Percentiles rank a stretch among this genome's conserved stretches.
Evolutionary conservation across 805 yeast species (phyloP).

Genomic region (Myxozyma neotropica): DNA sequence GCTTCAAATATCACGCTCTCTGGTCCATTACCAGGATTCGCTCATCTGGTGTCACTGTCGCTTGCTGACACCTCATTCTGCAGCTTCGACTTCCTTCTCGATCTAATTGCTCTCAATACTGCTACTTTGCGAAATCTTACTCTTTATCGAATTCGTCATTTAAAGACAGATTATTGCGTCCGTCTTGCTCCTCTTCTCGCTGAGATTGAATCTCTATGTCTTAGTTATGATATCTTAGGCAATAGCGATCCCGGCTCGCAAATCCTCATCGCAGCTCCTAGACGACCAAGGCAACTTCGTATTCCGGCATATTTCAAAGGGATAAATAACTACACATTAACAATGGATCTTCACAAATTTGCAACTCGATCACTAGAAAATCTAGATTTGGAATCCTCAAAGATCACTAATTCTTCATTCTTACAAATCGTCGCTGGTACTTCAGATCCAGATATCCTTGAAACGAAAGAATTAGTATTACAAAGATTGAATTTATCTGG

Average conservation of each 20-base stretch:
- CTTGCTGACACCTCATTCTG: slow-evolving; percentile 1
- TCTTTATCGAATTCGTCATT: not conserved
- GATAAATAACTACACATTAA: not conserved
- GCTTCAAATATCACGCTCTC: not conserved
- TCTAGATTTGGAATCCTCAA: not conserved
- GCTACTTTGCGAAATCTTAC: not conserved
- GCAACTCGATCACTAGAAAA: not conserved
- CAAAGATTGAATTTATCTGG: not conserved
- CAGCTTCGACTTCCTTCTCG: not conserved
- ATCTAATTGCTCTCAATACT: not conserved
- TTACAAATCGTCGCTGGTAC: not conserved
- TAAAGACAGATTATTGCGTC: not conserved
- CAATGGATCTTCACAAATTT: not conserved
- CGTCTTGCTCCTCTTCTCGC: not conserved
- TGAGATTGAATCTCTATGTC: not conserved
- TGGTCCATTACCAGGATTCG: not conserved
- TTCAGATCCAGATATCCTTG: not conserved
- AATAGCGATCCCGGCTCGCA: not conserved
- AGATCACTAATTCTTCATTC: not conserved
- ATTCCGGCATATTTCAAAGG: slow-evolving; percentile 1
- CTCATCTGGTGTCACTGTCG: not conserved
- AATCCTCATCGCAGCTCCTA: not conserved
- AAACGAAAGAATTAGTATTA: not conserved
- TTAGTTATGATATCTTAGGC: not conserved
- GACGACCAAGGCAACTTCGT: not conserved